Evolutionary conservation across 1,284 basidiomycete genomes (phyloP), one percentile per base, ranked within the genome.

Genomic region (Ustanciosporium gigantosporum): DNA sequence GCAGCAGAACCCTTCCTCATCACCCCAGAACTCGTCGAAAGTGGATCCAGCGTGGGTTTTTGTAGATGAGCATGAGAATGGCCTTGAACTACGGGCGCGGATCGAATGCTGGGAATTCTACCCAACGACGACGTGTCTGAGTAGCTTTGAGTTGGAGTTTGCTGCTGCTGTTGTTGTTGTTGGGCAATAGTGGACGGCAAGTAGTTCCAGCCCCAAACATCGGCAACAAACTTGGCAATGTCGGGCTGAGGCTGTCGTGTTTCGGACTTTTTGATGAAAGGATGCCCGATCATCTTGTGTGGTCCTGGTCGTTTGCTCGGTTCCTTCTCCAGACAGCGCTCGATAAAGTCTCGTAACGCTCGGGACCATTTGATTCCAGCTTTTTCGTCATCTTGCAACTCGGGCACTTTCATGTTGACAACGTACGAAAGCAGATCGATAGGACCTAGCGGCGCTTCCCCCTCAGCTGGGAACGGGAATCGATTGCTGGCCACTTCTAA

Each of bases 391-490:
- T 84, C 83, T 20, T 81, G 87, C 85, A 82, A 90, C 84, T 78
- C 87, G 80, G 77, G 86, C 20, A 91, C 89, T 42, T 90, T 89
- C 86, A 94, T 81, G 45, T 86, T 85, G 19, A 91, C 88, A 68
- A 97, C 93, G 75, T 92, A 88, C 79, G 90, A 88, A 79, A 98
- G 85, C 40, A 98, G 82, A 75, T 98, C 94, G 77, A 98, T 93
- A 14, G 91, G 87, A 4, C 90, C 88, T 70, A 81, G 67, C 15
- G 81, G 81, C 5, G 79, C 77, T 48, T 83, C 82, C 16, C 82
- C 82, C 59, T 96, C 92, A 36, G 85, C 87, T 2, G 93, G 90
- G 81, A 96, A 97, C 1, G 95, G 95, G 82, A 94, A 96, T 15
- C 88, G 87, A 74, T 96, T 93, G 78, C 91, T 87, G 1, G 93